A percentile compares a stretch with the other conserved stretches of the same genome.
phyloP scores from a whole-genome alignment of 805 yeast genomes.

The Soucietia sequanensis region DNA sequence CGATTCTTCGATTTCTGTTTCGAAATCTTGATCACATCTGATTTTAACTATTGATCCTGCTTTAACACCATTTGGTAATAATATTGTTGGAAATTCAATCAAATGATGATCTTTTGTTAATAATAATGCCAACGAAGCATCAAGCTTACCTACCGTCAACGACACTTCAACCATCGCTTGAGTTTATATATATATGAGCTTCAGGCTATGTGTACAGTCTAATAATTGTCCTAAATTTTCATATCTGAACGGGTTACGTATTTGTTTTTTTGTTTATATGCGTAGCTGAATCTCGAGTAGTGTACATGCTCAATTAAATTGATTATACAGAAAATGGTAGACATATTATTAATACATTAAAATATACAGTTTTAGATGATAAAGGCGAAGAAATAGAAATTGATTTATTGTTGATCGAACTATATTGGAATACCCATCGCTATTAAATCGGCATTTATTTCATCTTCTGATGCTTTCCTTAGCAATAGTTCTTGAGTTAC shows the following conservation, averaged over 20 bases:
- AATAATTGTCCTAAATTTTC: too few relatives aligned
- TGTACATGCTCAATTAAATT: too few relatives aligned
- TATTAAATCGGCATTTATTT: conserved; percentile 67
- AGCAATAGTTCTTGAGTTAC: conserved; percentile 41
- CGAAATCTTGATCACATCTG: conserved; percentile 73
- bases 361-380: neutral
- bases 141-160: conserved; percentile 91
- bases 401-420: too few relatives aligned
- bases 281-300: neutral
- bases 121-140: conserved; percentile 88
- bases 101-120: conserved; percentile 90
- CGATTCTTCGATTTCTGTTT: conserved; percentile 61
- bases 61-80: conserved; percentile 83
- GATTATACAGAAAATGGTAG: too few relatives aligned
- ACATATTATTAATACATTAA: too few relatives aligned
- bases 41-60: conserved; percentile 92
- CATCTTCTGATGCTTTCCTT: conserved; percentile 64
- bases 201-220: too few relatives aligned
- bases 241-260: too few relatives aligned
- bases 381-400: neutral
- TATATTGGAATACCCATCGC: conserved; percentile 53
- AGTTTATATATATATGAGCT: neutral
- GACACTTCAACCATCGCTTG: conserved; percentile 77
- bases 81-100: conserved; percentile 94
- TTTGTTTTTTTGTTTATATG: too few relatives aligned